Base-by-base conservation (phyloP, 257 asterid species). In the Primulina tabacum region DNA sequence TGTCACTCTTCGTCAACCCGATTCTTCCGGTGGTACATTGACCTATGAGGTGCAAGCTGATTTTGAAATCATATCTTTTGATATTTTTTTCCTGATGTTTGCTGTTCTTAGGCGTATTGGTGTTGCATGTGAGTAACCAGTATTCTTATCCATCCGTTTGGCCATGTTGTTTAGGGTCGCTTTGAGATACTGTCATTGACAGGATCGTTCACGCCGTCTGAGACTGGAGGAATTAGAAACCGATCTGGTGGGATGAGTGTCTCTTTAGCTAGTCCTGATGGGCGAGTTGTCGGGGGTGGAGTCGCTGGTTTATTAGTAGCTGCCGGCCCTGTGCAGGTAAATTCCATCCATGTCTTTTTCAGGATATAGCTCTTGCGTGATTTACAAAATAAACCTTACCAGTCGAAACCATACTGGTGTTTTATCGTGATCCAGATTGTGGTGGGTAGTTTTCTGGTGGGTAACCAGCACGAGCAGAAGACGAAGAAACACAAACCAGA, bases 381-480 rank as follows among this genome's bases (percentile, higher is more conserved):
- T 24, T 24, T 24, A 24, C 26, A 24, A 24, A 24, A 24, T 24
- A 24, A 24, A 24, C 26, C 26, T 24, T 0, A 24, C 26, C 26
- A 24, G 26, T 24, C 26, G 16, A 16, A 14, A 16, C 56, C 20
- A 5, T 5, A 16, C 55, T 16, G 14, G 43, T 55, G 20, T 24
- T 59, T 16, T 37, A 1, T 2, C 33, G 38, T 72, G 64, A 65
- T 35, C 37, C 75, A 92, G 98, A 92, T 92, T 58, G 95, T 92
- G 8, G 81, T 92, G 0, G 98, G 98, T 71, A 92, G 98, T 72
- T 92, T 92, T 78, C 80, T 90, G 7, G 96, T 93, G 1, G 96
- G 89, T 7, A 83, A 83, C 71, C 92, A 90, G 65, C 87, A 68
- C 0, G 97, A 89, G 75, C 96, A 83, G 73, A 88, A 79, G 71